phyloP scores from a whole-genome alignment of 1,284 basidiomycete genomes.

The Microstroma glucosiphilum region DNA sequence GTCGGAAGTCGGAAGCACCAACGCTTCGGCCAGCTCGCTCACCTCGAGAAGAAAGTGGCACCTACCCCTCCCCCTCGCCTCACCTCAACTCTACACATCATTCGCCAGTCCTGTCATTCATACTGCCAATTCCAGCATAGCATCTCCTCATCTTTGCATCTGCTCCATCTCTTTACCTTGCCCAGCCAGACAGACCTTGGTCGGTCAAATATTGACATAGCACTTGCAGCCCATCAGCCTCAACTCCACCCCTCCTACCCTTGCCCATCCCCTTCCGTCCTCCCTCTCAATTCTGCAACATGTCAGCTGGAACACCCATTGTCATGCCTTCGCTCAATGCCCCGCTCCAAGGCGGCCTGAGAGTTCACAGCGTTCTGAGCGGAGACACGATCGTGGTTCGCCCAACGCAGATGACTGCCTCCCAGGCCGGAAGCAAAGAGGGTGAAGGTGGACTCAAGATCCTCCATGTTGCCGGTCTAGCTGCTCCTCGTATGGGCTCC shows the following conservation, averaged over 20 bases:
- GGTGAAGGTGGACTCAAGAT: conserved; percentile 11
- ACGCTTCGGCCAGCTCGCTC: too few relatives aligned
- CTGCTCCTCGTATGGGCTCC: conserved; percentile 38
- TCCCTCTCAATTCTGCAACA: background rate
- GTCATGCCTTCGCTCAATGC: conserved; percentile 13
- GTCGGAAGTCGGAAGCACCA: too few relatives aligned
- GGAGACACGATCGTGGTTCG: conserved; percentile 44
- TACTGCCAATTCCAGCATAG: too few relatives aligned
- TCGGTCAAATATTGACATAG: background rate
- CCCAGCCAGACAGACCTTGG: background rate
- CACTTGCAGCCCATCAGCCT: background rate
- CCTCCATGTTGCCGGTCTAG: conserved; percentile 43
- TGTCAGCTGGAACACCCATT: conserved; percentile 2
- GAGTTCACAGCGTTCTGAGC: conserved; percentile 33
- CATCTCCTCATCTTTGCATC: background rate
- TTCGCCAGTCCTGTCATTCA: too few relatives aligned
- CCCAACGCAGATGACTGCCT: conserved; percentile 29
- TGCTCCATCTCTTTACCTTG: background rate
- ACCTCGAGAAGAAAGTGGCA: too few relatives aligned
- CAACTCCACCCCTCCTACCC: background rate
- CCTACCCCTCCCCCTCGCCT: background rate
- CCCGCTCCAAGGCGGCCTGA: conserved; percentile 38
- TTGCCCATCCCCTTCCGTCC: background rate
- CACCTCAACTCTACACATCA: background rate
- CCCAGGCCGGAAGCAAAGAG: conserved; percentile 31